These are phyloP conservation scores for Camelina laxa DNA, from an alignment of 345 rosid species.

Conservation along the genomic window DNA sequence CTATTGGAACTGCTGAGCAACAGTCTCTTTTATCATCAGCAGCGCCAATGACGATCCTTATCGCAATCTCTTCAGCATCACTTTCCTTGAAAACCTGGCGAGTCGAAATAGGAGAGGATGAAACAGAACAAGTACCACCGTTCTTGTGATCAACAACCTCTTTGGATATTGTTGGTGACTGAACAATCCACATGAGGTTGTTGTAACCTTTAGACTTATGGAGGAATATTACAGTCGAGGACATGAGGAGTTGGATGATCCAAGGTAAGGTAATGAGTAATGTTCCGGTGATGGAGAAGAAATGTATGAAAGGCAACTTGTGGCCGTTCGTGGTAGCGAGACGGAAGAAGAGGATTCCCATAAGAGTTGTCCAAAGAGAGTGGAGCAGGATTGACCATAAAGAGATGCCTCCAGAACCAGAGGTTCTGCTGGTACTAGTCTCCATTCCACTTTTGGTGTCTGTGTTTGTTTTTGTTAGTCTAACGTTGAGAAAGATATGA, in stretches of 20 bases:
- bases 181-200: neutral
- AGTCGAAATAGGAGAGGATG: neutral
- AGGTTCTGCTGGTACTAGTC: neutral
- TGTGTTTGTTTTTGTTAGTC: neutral
- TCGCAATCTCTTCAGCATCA: neutral
- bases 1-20: neutral
- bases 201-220: neutral
- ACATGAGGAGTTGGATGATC: neutral
- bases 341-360: neutral
- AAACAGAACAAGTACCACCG: neutral
- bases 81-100: neutral
- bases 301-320: neutral
- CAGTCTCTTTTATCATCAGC: neutral
- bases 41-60: neutral
- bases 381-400: neutral
- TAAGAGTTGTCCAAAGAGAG: neutral
- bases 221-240: neutral
- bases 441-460: neutral
- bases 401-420: neutral
- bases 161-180: slow-evolving; percentile 1
- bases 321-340: neutral
- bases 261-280: neutral
- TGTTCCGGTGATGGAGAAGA: neutral
- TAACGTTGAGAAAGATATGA: neutral
- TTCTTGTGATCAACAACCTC: neutral